A percentile compares a stretch with the other conserved stretches of the same genome.
These are phyloP conservation scores for Phragmites australis DNA, from an alignment of 176 grass and related monocot genomes.

Conservation along the genomic window DNA sequence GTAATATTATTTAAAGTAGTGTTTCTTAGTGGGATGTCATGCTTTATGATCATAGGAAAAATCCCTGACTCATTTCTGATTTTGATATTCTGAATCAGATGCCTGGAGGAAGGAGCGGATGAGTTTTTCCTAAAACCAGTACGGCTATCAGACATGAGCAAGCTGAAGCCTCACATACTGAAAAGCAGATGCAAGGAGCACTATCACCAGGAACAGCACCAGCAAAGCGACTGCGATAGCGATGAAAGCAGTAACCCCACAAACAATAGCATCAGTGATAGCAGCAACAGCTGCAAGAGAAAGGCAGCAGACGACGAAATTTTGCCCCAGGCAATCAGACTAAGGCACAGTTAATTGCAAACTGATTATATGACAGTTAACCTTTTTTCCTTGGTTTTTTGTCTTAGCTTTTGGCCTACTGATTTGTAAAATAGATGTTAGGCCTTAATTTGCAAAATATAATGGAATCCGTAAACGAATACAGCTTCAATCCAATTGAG, in stretches of 20 bases:
- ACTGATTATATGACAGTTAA: slow-evolving; percentile 15
- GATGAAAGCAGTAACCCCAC: slow-evolving; percentile 28
- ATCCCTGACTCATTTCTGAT: background rate
- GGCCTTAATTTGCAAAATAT: slow-evolving; percentile 10
- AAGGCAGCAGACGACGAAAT: slow-evolving; percentile 49
- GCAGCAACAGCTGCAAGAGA: slow-evolving; percentile 58
- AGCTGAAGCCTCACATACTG: slow-evolving; percentile 79
- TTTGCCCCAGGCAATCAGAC: slow-evolving; percentile 51
- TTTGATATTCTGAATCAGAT: slow-evolving; percentile 56
- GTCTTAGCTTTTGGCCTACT: slow-evolving; percentile 18
- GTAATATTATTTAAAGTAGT: background rate
- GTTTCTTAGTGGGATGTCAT: background rate
- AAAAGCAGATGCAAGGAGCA: slow-evolving; percentile 72
- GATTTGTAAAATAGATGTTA: slow-evolving; percentile 38
- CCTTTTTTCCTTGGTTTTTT: background rate
- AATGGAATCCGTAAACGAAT: background rate
- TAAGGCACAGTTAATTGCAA: slow-evolving; percentile 50
- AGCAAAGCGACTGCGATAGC: slow-evolving; percentile 45
- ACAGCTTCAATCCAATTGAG: background rate
- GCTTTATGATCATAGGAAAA: background rate
- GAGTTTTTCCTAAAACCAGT: slow-evolving; percentile 97
- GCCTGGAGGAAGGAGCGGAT: slow-evolving; percentile 92
- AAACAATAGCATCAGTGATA: slow-evolving; percentile 32
- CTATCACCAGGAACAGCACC: slow-evolving; percentile 43
- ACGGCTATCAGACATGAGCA: slow-evolving; percentile 82